Evolutionary conservation across 495 filamentous ascomycete genomes (phyloP).

Genomic region (Aspergillus kassunensis): DNA sequence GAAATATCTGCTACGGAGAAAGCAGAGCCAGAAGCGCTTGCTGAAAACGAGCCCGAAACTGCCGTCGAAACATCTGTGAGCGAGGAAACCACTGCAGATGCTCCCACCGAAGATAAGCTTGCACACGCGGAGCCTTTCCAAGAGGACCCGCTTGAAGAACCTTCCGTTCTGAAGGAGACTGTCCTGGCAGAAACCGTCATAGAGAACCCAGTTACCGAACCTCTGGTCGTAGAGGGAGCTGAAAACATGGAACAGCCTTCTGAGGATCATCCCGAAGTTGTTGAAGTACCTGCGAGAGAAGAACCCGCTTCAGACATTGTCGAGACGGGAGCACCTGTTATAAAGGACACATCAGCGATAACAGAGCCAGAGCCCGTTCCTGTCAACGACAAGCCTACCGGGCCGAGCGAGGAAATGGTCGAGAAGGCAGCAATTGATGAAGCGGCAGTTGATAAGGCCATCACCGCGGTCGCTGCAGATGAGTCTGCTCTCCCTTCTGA

Average conservation of each 20-base stretch:
- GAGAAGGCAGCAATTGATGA: slow-evolving; percentile 9
- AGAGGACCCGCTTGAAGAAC: neutral
- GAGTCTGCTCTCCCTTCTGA: slow-evolving; percentile 5
- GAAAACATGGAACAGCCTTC: neutral
- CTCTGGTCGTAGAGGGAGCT: neutral
- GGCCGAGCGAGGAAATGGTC: neutral
- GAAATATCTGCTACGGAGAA: neutral
- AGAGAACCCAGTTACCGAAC: neutral
- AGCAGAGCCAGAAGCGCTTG: neutral
- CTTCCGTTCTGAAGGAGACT: neutral
- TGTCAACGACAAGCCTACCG: neutral
- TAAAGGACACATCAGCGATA: slow-evolving; percentile 7
- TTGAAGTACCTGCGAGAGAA: neutral
- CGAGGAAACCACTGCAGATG: neutral
- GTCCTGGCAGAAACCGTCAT: neutral
- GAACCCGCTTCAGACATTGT: neutral
- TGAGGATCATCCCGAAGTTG: neutral
- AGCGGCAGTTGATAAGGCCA: neutral
- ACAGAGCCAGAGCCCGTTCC: neutral
- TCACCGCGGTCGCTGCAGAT: slow-evolving; percentile 8
- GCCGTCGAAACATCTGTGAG: slow-evolving; percentile 7
- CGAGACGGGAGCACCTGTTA: neutral
- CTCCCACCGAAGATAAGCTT: neutral
- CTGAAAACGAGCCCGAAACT: neutral
- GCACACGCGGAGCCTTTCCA: neutral